These are phyloP conservation scores for Komagataella mondaviorum DNA, from an alignment of 805 yeast genomes.

Conservation along the genomic window DNA sequence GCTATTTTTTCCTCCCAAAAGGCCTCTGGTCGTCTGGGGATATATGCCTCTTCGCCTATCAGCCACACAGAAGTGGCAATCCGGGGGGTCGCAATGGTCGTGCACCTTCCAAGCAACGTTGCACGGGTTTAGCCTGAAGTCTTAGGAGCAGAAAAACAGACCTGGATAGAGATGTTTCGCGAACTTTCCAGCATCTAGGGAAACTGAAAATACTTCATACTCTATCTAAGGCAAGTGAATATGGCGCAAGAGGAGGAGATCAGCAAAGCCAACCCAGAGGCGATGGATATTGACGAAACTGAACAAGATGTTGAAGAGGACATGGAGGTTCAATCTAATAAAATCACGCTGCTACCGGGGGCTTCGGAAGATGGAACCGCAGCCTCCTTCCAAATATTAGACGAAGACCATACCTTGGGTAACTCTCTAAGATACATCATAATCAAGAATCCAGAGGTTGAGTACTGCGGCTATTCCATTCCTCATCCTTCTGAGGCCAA, in stretches of 20 bases:
- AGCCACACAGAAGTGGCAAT: neutral
- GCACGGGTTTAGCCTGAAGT: neutral
- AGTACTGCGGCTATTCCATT: conserved; percentile 95
- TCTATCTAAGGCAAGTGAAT: neutral
- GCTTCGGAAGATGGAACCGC: conserved; percentile 88
- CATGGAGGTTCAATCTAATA: conserved; percentile 38
- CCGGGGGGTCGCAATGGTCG: neutral
- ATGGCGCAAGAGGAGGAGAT: neutral
- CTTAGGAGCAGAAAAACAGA: neutral
- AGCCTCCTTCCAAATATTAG: conserved; percentile 83
- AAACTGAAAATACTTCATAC: neutral
- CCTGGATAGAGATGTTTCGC: conserved; percentile 2
- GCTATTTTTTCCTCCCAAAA: too few species aligned
- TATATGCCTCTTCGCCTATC: neutral
- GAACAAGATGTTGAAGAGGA: conserved; percentile 21
- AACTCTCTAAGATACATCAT: conserved; percentile 87
- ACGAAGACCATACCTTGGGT: conserved; percentile 95
- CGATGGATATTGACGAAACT: conserved; percentile 6
- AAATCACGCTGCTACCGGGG: conserved; percentile 66
- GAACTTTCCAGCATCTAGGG: conserved; percentile 1
- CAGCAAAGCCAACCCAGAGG: conserved; percentile 1
- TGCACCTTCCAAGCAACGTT: neutral
- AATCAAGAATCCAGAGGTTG: conserved; percentile 96
- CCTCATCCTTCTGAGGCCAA: conserved; percentile 96
- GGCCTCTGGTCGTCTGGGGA: neutral